Conservation (phyloP, 495 filamentous ascomycete genomes). For the Bombardia bombarda region DNA sequence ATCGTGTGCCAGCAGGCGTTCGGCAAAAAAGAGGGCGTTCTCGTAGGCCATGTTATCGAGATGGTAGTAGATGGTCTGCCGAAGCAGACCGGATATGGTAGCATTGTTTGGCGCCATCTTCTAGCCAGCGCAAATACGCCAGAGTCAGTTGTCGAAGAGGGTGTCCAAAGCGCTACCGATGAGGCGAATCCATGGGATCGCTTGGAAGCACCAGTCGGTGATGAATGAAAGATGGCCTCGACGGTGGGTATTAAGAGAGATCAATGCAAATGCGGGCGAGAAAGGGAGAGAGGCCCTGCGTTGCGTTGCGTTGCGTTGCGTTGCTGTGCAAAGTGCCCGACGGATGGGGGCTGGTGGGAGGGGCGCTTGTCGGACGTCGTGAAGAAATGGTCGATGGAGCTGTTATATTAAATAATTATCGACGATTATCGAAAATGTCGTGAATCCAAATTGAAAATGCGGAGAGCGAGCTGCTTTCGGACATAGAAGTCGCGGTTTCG, state of each 20-base stretch:
- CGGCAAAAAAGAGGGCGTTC: slow-evolving; percentile 88
- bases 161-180: slow-evolving; percentile 16
- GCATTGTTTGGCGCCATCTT: slow-evolving; percentile 63
- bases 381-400: slow-evolving; percentile 25
- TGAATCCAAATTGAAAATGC: neutral
- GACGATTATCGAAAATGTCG: slow-evolving; percentile 8
- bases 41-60: slow-evolving; percentile 82
- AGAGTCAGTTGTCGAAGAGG: slow-evolving; percentile 12
- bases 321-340: no score
- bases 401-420: slow-evolving; percentile 24
- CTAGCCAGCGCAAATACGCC: slow-evolving; percentile 8
- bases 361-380: neutral
- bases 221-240: neutral
- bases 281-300: neutral
- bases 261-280: neutral
- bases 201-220: neutral
- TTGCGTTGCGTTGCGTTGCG: no score
- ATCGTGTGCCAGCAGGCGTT: slow-evolving; percentile 77
- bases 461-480: no score
- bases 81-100: slow-evolving; percentile 64
- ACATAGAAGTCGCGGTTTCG: no score
- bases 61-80: slow-evolving; percentile 83
- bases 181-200: slow-evolving; percentile 22
- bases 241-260: neutral
- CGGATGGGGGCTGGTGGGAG: slow-evolving; percentile 3